Evolutionary conservation across 1,284 basidiomycete species (phyloP).

Genomic region (Fomes fomentarius): DNA sequence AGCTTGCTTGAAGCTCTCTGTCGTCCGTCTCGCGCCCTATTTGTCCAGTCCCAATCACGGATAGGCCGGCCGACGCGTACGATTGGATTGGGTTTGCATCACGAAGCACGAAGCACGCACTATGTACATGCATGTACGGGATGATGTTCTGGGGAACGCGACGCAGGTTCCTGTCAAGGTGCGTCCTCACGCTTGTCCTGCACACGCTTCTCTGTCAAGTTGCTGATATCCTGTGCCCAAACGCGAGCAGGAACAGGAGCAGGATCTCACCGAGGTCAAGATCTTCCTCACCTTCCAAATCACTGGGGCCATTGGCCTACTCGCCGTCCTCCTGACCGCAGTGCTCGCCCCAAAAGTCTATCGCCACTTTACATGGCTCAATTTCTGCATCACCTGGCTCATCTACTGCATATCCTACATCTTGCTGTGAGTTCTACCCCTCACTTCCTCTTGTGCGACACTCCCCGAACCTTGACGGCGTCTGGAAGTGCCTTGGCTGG

Average conservation of each 20-base stretch:
- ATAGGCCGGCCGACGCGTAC: background rate
- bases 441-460: background rate
- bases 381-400: conserved; percentile 40
- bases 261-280: conserved; percentile 21
- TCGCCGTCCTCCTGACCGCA: conserved; percentile 34
- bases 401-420: conserved; percentile 40
- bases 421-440: conserved; percentile 27
- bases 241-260: background rate
- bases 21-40: background rate
- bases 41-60: background rate
- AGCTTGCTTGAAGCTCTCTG: conserved; percentile 19
- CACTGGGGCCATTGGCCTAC: conserved; percentile 32
- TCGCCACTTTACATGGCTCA: conserved; percentile 39
- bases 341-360: conserved; percentile 32
- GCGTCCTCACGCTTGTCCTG: background rate
- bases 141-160: background rate
- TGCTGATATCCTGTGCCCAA: background rate
- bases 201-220: background rate
- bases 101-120: background rate
- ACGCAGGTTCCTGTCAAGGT: background rate
- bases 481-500: conserved; percentile 25
- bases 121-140: background rate
- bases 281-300: conserved; percentile 37
- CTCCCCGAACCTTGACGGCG: background rate
- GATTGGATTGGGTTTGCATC: too few species aligned